Evolutionary conservation across 257 asterid species (phyloP), one percentile per base, ranked within the genome.

Genomic region (Echites panduratus): DNA sequence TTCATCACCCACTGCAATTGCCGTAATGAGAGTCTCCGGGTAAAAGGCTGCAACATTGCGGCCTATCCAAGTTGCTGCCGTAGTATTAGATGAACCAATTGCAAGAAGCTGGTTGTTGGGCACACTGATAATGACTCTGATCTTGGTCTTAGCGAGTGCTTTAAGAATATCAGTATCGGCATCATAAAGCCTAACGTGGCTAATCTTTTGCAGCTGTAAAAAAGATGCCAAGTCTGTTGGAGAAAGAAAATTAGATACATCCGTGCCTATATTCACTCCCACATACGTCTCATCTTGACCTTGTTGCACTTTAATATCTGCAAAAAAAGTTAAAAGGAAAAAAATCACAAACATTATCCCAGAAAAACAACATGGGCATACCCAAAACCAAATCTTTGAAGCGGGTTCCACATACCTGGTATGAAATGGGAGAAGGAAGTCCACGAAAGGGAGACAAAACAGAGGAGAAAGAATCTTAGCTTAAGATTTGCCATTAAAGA

Each of bases 61-160:
- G 70, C 87, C 90, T 44, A 95, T 71, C 99, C 98, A 92, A n/a
- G 94, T 22, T 79, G 98, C 97, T 63, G 98, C 98, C 70, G 98
- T 95, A 83, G 92, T 82, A 80, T 90, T 95, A 73, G 98, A 92
- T 75, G 99, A 92, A 71, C 98, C 99, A 58, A 92, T 87, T 1
- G 96, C 98, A 52, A 92, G 84, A 54, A 95, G 86, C 83, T 95
- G 99, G 76, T 92, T 95, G 77, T 95, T 95, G 75, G 99, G 99
- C 20, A 95, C 97, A 58, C 99, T 83, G 68, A 95, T 83, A 48
- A 84, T 87, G 72, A 95, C 98, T 75, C 89, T 80, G 77, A 95
- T 92, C 82, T 90, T 86, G 76, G 98, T 92, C 63, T 88, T 85
- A 20, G 96, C 88, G n/a, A 95, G 88, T 13, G 91, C 89, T 72